Evolutionary conservation across 1,139 yeast species (phyloP).

Genomic region (Schizosaccharomyces versatilis): DNA sequence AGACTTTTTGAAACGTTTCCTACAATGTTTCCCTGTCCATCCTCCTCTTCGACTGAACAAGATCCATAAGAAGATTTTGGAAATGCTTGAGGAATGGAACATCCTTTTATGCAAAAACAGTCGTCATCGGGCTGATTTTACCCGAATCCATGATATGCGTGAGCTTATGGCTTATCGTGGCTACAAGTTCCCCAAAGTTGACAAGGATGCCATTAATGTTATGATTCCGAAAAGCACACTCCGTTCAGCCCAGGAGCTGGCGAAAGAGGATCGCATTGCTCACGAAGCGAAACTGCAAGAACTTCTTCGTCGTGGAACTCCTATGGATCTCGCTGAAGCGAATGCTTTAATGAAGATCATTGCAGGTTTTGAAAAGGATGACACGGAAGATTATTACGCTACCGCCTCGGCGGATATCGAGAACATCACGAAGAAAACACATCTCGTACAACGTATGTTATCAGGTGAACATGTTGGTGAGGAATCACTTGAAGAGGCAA

Average conservation of each 20-base stretch:
- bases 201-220: slow-evolving; percentile 79
- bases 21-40: slow-evolving; percentile 78
- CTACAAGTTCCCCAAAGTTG: slow-evolving; percentile 56
- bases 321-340: slow-evolving; percentile 88
- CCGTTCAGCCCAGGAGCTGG: slow-evolving; percentile 74
- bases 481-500: slow-evolving; percentile 52
- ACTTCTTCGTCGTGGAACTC: slow-evolving; percentile 82
- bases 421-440: slow-evolving; percentile 70
- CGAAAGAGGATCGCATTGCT: slow-evolving; percentile 76
- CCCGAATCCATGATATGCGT: slow-evolving; percentile 89
- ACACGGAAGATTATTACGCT: slow-evolving; percentile 67
- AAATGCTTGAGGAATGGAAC: slow-evolving; percentile 92
- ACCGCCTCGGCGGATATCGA: slow-evolving; percentile 69
- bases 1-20: slow-evolving; percentile 82
- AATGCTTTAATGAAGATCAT: slow-evolving; percentile 87
- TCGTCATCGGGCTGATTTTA: slow-evolving; percentile 74
- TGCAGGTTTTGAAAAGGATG: slow-evolving; percentile 56
- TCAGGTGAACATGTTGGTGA: slow-evolving; percentile 27
- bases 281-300: slow-evolving; percentile 92
- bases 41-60: slow-evolving; percentile 74
- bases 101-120: slow-evolving; percentile 84
- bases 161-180: slow-evolving; percentile 70
- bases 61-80: slow-evolving; percentile 63
- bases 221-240: slow-evolving; percentile 71
- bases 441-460: slow-evolving; percentile 74